Base-by-base conservation (phyloP, 202 grass and related monocot species). In the Brachypodium distachyon region DNA sequence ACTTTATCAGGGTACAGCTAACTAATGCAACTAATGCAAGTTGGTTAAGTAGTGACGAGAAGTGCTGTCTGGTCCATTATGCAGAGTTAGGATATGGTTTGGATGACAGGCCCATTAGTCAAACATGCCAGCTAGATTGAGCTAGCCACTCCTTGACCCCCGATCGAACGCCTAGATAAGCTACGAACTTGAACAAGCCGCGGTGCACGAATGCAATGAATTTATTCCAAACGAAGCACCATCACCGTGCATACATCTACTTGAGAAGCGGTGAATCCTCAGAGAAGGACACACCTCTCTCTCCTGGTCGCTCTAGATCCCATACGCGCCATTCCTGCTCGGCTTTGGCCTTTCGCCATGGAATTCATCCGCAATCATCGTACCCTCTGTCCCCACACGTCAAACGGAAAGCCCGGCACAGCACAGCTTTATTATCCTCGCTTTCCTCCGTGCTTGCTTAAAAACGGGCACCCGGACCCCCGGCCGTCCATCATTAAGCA, bases 291-390 rank as follows among this genome's bases (percentile, higher is more conserved):
- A n/a, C 42, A 18, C n/a, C n/a, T n/a, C n/a, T n/a, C n/a, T 21
- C 3, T 22, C 22, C 1, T 31, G 1, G 52, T 1, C 21, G 13
- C 21, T 31, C 37, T 37, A 42, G 4, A 5, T 21, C 22, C 32
- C 13, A 2, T n/a, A n/a, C 46, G 66, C 33, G 49, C 50, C 51
- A 66, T 78, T 78, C 43, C 51, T 60, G 67, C 26, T 36, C 10
- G 19, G 4, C 41, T 52, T 58, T 50, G 32, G 59, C 40, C 7
- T 16, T 50, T 50, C 2, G 48, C 39, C 60, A 68, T 25, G 53
- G 14, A 69, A 76, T 33, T 70, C 39, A n/a, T n/a, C n/a, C 58
- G 61, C 53, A 76, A 81, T 81, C 73, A 65, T 73, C 39, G 73
- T 62, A 82, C 39, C 4, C 11, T 0, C 33, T 64, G 78, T 17